Conservation (phyloP, 1,139 yeast species). For the Pichia sp. region DNA sequence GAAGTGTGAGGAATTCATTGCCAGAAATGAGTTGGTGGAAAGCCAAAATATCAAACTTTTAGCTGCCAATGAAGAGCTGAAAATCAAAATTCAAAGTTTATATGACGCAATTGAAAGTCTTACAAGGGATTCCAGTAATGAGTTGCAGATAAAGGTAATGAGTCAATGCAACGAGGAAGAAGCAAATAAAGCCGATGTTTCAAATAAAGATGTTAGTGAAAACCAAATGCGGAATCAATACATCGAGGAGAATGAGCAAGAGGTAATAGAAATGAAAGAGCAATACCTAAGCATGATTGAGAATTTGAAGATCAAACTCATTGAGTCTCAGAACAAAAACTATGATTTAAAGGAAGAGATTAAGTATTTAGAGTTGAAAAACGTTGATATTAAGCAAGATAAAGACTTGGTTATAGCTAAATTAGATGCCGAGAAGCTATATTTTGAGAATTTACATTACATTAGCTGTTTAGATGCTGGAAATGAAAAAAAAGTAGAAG, state of each 20-base stretch:
- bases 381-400: not conserved
- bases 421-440: not conserved
- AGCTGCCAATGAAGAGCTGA: not conserved
- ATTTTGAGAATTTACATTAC: not conserved
- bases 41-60: not conserved
- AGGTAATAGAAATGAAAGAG: not conserved
- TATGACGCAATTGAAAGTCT: not conserved
- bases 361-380: slow-evolving; percentile 1
- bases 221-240: not conserved
- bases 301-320: not conserved
- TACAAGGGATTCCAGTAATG: not conserved
- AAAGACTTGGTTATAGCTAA: not conserved
- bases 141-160: not conserved
- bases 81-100: not conserved
- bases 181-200: not conserved
- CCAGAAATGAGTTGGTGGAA: not conserved
- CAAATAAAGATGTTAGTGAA: no score
- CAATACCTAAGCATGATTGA: not conserved
- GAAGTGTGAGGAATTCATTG: not conserved
- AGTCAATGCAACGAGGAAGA: not conserved
- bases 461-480: not conserved
- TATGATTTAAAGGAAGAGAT: not conserved
- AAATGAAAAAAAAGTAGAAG: no score
- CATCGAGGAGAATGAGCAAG: not conserved
- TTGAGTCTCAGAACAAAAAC: not conserved